Evolutionary conservation across 306 rosid species (phyloP).

Genomic region (Cercis canadensis): DNA sequence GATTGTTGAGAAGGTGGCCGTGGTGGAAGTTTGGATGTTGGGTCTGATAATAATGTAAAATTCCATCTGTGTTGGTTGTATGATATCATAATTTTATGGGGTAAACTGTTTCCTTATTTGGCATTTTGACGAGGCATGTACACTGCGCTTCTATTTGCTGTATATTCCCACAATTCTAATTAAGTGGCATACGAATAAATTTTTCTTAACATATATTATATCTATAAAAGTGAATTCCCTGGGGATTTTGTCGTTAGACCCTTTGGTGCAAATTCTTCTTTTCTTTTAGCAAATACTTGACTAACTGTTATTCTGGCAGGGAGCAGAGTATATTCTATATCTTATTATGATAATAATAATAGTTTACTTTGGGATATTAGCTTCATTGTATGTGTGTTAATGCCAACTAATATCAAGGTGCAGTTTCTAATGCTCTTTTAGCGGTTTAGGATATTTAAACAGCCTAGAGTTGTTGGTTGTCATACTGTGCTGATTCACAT

Average conservation of each 20-base stretch:
- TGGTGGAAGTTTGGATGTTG: slow-evolving; percentile 10
- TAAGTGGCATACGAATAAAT: background rate
- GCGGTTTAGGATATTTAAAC: slow-evolving; percentile 21
- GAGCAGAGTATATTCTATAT: slow-evolving; percentile 11
- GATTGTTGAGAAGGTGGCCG: slow-evolving; percentile 13
- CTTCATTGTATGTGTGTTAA: background rate
- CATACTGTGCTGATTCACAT: background rate
- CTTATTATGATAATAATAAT: slow-evolving; percentile 1
- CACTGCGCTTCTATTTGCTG: slow-evolving; percentile 6
- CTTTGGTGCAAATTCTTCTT: background rate
- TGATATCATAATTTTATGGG: slow-evolving; percentile 11
- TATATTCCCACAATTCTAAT: slow-evolving; percentile 1
- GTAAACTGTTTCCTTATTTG: slow-evolving; percentile 12
- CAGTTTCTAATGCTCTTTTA: slow-evolving; percentile 17
- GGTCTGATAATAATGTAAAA: slow-evolving; percentile 7
- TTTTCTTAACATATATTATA: background rate
- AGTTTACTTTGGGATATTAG: slow-evolving; percentile 32
- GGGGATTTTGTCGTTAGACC: slow-evolving; percentile 11
- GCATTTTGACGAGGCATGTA: background rate
- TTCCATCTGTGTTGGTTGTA: background rate
- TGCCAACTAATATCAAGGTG: background rate
- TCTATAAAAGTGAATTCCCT: slow-evolving; percentile 1
- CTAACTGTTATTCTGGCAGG: background rate
- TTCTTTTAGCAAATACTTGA: background rate
- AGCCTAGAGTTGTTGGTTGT: background rate